Evolutionary conservation across 306 rosid species (phyloP).

Genomic region (Benincasa hispida): DNA sequence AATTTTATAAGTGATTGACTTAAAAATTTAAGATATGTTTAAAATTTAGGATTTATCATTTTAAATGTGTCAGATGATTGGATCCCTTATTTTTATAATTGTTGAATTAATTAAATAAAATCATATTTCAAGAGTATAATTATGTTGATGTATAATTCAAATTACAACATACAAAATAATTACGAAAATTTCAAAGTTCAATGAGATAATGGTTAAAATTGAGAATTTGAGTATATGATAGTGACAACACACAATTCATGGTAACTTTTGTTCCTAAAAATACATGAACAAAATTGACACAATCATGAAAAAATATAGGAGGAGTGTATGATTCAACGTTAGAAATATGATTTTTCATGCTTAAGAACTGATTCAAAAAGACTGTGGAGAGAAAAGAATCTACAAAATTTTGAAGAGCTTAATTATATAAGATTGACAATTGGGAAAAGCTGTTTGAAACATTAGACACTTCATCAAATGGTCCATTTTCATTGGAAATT

Average conservation of each 20-base stretch:
- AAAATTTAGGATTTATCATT: too few species aligned
- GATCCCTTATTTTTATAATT: too few species aligned
- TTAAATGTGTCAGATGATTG: too few species aligned
- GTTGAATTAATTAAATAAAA: too few species aligned
- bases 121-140: too few species aligned
- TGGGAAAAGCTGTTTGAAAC: not conserved
- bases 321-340: not conserved
- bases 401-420: not conserved
- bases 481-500: not conserved
- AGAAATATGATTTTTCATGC: not conserved
- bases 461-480: not conserved
- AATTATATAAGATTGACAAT: not conserved
- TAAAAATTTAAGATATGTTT: too few species aligned
- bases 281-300: not conserved
- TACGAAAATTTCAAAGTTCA: too few species aligned
- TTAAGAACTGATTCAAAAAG: not conserved
- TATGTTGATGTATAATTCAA: not conserved
- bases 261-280: not conserved
- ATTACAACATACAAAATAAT: too few species aligned
- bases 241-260: not conserved
- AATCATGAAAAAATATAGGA: not conserved
- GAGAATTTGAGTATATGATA: not conserved
- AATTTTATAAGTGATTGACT: too few species aligned
- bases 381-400: not conserved
- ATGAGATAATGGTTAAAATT: not conserved